Base-by-base conservation (phyloP, 1,284 basidiomycete genomes). In the Heterobasidion occidentale region DNA sequence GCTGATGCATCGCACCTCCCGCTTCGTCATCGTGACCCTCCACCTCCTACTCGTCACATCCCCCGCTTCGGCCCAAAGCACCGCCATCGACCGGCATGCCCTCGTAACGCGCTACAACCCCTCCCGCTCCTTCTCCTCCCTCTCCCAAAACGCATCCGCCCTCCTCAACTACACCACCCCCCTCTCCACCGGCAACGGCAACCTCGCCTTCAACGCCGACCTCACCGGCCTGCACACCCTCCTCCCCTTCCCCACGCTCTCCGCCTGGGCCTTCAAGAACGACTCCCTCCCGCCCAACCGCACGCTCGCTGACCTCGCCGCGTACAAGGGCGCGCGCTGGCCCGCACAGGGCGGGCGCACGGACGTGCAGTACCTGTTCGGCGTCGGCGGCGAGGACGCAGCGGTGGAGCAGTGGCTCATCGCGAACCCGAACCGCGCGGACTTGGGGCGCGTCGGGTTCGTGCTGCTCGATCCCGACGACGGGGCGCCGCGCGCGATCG, bases 181-280 rank as follows among this genome's bases (percentile, higher is more conserved):
- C 6, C 75, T 83, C 71, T 81, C 83, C 65, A 71, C 83, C 51
- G 82, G 82, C 9, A 84, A 83, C 64, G 81, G 82, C 12, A 77
- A 79, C 64, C 83, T 84, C 60, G 81, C 80, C 5, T 83, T 84
- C 60, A 79, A 79, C 15, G 76, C 78, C 15, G 82, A 83, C 65
- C 66, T 82, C 11, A 82, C 81, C 1, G 79, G 79, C 9, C 70
- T 83, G 19, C 81, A 83, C 65, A 82, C 80, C 1, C 76, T 82
- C 64, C 71, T 73, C 45, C 79, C 80, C 7, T 83, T 74, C 66
- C 76, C 76, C 9, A 82, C 73, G 58, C 74, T 84, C 70, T 78
- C 80, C 6, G 77, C 76, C 15, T 83, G 81, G 81, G 80, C 77
- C 1, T 83, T 79, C 79, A 83, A 83, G 65, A 83, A 82, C 65